phyloP scores from a whole-genome alignment of 2,329 filamentous ascomycete species.

The Hymenoscyphus albidus region DNA sequence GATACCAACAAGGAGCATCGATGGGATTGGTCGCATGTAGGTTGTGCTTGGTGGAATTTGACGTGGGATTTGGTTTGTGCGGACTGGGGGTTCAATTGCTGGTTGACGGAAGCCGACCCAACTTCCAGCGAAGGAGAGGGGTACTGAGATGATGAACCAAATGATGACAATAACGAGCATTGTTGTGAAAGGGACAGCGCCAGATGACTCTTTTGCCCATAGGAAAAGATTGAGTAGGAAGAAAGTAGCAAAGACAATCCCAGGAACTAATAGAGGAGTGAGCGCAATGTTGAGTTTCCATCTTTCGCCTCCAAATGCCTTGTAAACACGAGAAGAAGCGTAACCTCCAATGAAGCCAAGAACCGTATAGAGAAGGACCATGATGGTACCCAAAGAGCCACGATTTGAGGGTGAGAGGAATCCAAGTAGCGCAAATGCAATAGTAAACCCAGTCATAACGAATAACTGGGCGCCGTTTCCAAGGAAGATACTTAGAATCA shows the following conservation, averaged over 20 bases:
- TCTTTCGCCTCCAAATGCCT: constrained; percentile 82
- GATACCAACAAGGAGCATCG: constrained; percentile 86
- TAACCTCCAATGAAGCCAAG: constrained; percentile 93
- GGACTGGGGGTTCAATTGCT: constrained; percentile 73
- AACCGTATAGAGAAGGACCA: constrained; percentile 88
- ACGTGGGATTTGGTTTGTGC: constrained; percentile 95
- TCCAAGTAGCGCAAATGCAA: constrained; percentile 86
- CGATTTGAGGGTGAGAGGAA: constrained; percentile 95
- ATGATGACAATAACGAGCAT: constrained; percentile 93
- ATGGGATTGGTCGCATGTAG: constrained; percentile 82
- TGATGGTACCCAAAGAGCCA: constrained; percentile 87
- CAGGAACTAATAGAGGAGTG: constrained; percentile 82
- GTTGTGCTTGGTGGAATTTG: constrained; percentile 84
- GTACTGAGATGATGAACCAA: constrained; percentile 96
- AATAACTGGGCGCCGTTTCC: constrained; percentile 96
- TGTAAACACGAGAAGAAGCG: constrained; percentile 85
- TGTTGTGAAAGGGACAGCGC: constrained; percentile 91
- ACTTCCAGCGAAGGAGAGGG: constrained; percentile 82
- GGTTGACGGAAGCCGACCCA: constrained; percentile 85
- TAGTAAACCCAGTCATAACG: constrained; percentile 94
- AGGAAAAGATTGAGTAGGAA: constrained; percentile 96
- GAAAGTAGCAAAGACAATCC: constrained; percentile 80
- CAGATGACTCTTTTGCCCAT: constrained; percentile 87
- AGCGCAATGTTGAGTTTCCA: constrained; percentile 93
- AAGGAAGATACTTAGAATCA: constrained; percentile 81